Evolutionary conservation across 768 basidiomycete species (phyloP).

Genomic region (Lactifluus subvellereus): DNA sequence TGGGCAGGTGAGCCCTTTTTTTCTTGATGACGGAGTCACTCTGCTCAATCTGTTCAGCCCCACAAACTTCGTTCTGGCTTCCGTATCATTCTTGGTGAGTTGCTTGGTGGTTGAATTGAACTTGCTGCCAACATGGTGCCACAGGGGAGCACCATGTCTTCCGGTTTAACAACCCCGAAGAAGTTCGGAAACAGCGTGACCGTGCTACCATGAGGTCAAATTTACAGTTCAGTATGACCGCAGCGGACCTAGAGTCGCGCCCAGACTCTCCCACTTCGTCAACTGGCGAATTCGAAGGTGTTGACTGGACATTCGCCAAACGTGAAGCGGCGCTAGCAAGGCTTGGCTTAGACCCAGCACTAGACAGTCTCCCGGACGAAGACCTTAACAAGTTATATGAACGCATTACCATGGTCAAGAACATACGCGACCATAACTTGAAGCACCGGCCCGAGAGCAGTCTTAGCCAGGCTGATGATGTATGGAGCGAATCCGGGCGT

Average conservation of each 20-base stretch:
- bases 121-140: constrained; percentile 1
- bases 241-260: constrained; percentile 68
- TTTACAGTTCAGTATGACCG: constrained; percentile 58
- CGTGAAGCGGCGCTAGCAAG: constrained; percentile 88
- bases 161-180: constrained; percentile 93
- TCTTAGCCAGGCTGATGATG: constrained; percentile 76
- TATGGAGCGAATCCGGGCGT: constrained; percentile 86
- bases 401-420: constrained; percentile 89
- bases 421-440: constrained; percentile 72
- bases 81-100: constrained; percentile 88
- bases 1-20: constrained; percentile 51
- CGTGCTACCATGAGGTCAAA: constrained; percentile 69
- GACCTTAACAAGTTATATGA: constrained; percentile 92
- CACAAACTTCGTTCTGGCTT: constrained; percentile 90
- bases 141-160: constrained; percentile 95
- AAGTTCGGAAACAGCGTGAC: constrained; percentile 87
- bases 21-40: background rate
- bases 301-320: constrained; percentile 97
- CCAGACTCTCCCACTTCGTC: constrained; percentile 74
- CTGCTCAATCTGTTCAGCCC: constrained; percentile 36
- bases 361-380: constrained; percentile 91
- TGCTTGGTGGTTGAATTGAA: background rate
- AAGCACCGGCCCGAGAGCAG: constrained; percentile 88
- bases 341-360: constrained; percentile 79
- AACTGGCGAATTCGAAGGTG: constrained; percentile 59